Evolutionary conservation across 2,329 filamentous ascomycete genomes (phyloP).

Genomic region (Parastagonospora avenae): DNA sequence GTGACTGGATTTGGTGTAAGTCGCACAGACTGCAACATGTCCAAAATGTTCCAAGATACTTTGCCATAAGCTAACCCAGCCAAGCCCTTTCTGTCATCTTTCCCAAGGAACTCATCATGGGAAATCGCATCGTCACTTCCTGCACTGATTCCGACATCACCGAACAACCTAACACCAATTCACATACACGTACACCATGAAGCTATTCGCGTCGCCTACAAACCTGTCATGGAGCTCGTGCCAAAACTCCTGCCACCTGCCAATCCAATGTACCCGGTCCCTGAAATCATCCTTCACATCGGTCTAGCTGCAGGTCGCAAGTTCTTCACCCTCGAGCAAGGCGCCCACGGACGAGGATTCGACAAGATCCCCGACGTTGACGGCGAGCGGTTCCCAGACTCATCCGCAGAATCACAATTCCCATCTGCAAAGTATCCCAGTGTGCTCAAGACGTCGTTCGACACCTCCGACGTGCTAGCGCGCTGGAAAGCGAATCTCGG

Average conservation of each 20-base stretch:
- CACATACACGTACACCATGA: constrained; percentile 42
- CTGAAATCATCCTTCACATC: constrained; percentile 46
- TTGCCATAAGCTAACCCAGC: constrained; percentile 9
- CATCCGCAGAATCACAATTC: constrained; percentile 19
- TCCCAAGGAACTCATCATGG: constrained; percentile 45
- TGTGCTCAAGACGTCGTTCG: constrained; percentile 37
- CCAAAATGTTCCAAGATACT: not conserved
- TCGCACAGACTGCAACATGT: not conserved
- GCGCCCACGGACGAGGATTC: constrained; percentile 37
- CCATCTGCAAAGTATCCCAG: constrained; percentile 24
- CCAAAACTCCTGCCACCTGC: constrained; percentile 34
- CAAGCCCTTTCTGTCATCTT: constrained; percentile 40
- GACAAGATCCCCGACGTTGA: constrained; percentile 41
- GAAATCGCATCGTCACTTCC: constrained; percentile 45
- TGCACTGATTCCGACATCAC: constrained; percentile 34
- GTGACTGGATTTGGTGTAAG: constrained; percentile 46
- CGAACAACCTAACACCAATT: constrained; percentile 36
- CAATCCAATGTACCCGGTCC: constrained; percentile 20
- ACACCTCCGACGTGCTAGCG: constrained; percentile 37
- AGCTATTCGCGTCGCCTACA: constrained; percentile 44
- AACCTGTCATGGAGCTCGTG: constrained; percentile 28
- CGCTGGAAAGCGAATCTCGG: constrained; percentile 32
- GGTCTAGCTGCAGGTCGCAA: constrained; percentile 43
- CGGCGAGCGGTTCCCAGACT: constrained; percentile 30
- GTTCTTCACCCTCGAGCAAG: constrained; percentile 44